These are phyloP conservation scores for Globisporangium solare DNA, from an alignment of 352 stramenopile species.

Conservation along the genomic window DNA sequence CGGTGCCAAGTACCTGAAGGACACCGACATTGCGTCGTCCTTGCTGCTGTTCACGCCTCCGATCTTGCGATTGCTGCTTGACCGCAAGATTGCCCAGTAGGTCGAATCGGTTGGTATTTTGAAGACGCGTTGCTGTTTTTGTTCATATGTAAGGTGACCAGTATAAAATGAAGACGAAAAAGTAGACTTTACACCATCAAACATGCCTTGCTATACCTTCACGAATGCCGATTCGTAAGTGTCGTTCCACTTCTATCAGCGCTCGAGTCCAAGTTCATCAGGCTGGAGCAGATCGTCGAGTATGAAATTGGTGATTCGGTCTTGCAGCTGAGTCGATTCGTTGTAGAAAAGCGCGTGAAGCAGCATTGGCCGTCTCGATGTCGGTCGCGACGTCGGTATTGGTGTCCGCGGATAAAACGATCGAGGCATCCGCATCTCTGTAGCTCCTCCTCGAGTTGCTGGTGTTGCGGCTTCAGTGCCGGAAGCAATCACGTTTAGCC, in stretches of 20 bases:
- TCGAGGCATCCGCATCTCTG: not conserved
- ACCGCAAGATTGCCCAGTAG: slow-evolving; percentile 34
- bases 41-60: slow-evolving; percentile 72
- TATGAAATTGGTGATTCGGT: slow-evolving; percentile 27
- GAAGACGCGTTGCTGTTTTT: slow-evolving; percentile 7
- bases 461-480: not conserved
- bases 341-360: slow-evolving; percentile 13
- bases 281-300: slow-evolving; percentile 27
- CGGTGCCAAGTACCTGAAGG: slow-evolving; percentile 77
- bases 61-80: slow-evolving; percentile 61
- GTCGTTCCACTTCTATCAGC: not conserved
- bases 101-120: not conserved
- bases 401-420: slow-evolving; percentile 20
- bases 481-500: not conserved
- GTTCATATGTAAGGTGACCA: slow-evolving; percentile 12
- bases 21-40: slow-evolving; percentile 39
- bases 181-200: not conserved
- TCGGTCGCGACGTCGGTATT: slow-evolving; percentile 17
- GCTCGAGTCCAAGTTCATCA: not conserved
- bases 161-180: slow-evolving; percentile 1
- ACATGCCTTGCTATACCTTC: no score
- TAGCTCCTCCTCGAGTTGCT: not conserved
- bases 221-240: not conserved
- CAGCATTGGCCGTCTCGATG: slow-evolving; percentile 1
- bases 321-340: slow-evolving; percentile 29